Evolutionary conservation across 2,329 filamentous ascomycete genomes (phyloP).

Genomic region (Colletotrichum siamense): DNA sequence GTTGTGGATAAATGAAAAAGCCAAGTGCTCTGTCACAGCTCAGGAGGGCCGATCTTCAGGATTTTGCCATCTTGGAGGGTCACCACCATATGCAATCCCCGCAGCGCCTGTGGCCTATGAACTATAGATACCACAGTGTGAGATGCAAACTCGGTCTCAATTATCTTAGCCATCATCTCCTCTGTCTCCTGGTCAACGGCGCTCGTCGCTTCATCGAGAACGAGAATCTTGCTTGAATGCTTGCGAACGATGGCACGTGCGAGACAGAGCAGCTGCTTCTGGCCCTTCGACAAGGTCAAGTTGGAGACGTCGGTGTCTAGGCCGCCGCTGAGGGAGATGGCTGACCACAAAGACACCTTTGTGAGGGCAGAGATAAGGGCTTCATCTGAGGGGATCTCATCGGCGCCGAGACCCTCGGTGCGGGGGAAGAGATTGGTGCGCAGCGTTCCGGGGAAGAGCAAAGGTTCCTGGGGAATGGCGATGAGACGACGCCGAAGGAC

Average conservation of each 20-base stretch:
- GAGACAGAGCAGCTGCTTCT: slow-evolving; percentile 29
- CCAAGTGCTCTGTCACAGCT: not conserved
- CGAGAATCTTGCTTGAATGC: slow-evolving; percentile 51
- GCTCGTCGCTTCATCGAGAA: slow-evolving; percentile 74
- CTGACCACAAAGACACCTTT: slow-evolving; percentile 23
- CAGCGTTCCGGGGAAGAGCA: slow-evolving; percentile 2
- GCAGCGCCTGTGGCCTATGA: slow-evolving; percentile 26
- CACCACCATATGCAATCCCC: not conserved
- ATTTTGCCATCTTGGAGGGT: slow-evolving; percentile 5
- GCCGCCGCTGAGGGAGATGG: slow-evolving; percentile 8
- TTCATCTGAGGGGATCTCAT: slow-evolving; percentile 11
- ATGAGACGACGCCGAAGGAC: slow-evolving; percentile 34
- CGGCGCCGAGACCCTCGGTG: not conserved
- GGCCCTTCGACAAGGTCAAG: slow-evolving; percentile 24
- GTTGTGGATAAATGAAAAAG: not conserved
- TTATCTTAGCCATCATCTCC: slow-evolving; percentile 17
- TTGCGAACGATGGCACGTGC: slow-evolving; percentile 24
- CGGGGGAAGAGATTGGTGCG: not conserved
- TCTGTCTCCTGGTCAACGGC: slow-evolving; percentile 51
- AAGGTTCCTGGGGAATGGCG: slow-evolving; percentile 34
- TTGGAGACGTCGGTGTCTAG: slow-evolving; percentile 22
- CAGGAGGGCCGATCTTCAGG: not conserved
- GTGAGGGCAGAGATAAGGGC: slow-evolving; percentile 16
- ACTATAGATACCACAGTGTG: slow-evolving; percentile 30
- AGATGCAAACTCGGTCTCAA: slow-evolving; percentile 24